Evolutionary conservation across 2,329 filamentous ascomycete genomes (phyloP).

Genomic region (Cladorrhinum sp.): DNA sequence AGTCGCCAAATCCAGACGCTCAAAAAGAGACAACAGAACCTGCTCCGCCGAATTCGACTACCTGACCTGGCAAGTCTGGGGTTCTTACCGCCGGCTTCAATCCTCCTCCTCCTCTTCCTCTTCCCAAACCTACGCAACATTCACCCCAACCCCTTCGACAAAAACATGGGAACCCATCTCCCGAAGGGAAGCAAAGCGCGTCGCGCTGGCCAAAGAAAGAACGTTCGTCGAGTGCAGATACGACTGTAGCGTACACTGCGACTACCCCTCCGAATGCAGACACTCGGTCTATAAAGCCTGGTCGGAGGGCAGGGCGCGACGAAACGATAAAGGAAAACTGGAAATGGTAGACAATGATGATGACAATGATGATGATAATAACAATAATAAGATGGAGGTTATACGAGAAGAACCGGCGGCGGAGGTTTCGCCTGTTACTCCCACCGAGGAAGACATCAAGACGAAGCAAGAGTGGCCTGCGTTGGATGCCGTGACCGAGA

Average conservation of each 20-base stretch:
- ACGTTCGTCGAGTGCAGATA: slow-evolving; percentile 23
- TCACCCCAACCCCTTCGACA: background rate
- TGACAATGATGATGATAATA: background rate
- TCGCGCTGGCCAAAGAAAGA: slow-evolving; percentile 18
- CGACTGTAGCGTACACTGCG: slow-evolving; percentile 30
- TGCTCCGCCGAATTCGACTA: slow-evolving; percentile 36
- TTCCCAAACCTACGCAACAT: slow-evolving; percentile 11
- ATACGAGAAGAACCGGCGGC: background rate
- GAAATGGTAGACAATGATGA: background rate
- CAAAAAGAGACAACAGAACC: slow-evolving; percentile 12
- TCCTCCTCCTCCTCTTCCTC: no score
- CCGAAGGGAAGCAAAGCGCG: background rate
- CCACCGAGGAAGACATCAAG: background rate
- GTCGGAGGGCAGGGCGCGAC: background rate
- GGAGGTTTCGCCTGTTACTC: background rate
- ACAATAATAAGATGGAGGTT: background rate
- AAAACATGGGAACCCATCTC: slow-evolving; percentile 1
- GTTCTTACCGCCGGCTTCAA: slow-evolving; percentile 30
- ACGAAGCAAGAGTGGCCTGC: background rate
- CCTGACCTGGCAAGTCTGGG: slow-evolving; percentile 30
- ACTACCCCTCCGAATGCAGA: slow-evolving; percentile 30
- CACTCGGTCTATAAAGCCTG: slow-evolving; percentile 1
- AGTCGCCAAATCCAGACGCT: background rate
- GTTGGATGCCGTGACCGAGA: background rate
- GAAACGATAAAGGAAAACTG: background rate